Conservation (phyloP, 176 grass and related monocot genomes). For the Zoysia pacifica region DNA sequence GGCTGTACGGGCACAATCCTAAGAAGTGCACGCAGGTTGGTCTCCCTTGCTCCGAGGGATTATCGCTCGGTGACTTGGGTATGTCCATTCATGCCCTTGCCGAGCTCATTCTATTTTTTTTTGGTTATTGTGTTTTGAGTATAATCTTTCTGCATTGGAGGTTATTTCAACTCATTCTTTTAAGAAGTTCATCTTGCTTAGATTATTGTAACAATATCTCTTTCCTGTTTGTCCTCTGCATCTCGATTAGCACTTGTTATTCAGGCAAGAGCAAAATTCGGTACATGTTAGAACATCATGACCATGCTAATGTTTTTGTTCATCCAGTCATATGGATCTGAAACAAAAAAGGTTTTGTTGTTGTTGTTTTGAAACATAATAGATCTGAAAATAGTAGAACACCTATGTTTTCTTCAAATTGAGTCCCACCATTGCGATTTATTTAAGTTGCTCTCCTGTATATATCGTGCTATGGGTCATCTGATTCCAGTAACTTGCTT, state of each 20-base stretch:
- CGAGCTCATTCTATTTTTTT: constrained; percentile 16
- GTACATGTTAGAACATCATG: not conserved
- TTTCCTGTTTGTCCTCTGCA: not conserved
- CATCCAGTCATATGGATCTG: too few relatives aligned
- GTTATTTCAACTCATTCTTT: constrained; percentile 9
- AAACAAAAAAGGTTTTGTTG: too few relatives aligned
- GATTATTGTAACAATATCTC: not conserved
- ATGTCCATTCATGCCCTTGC: constrained; percentile 42
- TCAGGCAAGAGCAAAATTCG: not conserved
- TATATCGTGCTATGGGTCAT: constrained; percentile 2
- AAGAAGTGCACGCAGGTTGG: constrained; percentile 89
- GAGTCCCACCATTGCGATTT: not conserved
- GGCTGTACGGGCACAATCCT: constrained; percentile 77
- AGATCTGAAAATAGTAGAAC: not conserved
- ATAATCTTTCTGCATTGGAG: not conserved
- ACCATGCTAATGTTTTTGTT: not conserved
- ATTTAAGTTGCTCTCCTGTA: not conserved
- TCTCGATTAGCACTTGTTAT: not conserved
- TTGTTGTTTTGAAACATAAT: too few relatives aligned
- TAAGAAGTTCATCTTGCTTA: constrained; percentile 21
- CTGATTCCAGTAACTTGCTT: too few relatives aligned
- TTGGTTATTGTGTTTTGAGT: constrained; percentile 29
- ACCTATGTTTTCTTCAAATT: constrained; percentile 1
- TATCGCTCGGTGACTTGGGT: constrained; percentile 56
- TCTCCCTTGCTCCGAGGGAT: constrained; percentile 44